phyloP scores from a whole-genome alignment of 176 grass and related monocot species.

The Ampelocalamus luodianensis region DNA sequence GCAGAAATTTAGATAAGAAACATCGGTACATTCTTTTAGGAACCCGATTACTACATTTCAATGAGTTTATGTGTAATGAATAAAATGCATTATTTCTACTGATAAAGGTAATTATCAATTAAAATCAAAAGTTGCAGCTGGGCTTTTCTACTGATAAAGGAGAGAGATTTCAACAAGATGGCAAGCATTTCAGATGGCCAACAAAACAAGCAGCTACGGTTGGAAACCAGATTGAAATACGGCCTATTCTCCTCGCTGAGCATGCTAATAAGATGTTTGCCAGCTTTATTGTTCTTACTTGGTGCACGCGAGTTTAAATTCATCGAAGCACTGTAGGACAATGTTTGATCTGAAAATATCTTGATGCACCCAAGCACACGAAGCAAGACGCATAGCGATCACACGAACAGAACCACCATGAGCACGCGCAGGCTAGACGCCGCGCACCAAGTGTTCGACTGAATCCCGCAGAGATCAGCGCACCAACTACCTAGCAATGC shows the following conservation, averaged over 20 bases:
- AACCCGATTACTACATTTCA: not conserved
- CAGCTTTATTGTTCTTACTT: not conserved
- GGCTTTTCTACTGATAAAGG: not conserved
- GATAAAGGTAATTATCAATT: not conserved
- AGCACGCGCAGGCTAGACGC: not conserved
- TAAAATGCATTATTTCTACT: not conserved
- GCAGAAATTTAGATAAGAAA: not conserved
- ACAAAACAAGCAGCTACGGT: not conserved
- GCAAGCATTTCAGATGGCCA: not conserved
- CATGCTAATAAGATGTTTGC: constrained; percentile 15
- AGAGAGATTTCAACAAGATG: constrained; percentile 14
- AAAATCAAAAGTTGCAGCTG: not conserved
- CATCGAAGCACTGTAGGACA: not conserved
- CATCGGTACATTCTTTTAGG: not conserved
- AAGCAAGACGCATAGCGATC: not conserved
- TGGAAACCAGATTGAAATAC: not conserved
- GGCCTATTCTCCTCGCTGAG: not conserved
- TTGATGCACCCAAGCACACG: not conserved
- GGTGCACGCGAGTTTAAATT: constrained; percentile 3
- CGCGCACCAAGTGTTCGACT: constrained; percentile 32
- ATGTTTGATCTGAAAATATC: not conserved
- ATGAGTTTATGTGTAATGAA: not conserved
- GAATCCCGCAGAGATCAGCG: constrained; percentile 18
- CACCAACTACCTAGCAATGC: constrained; percentile 50
- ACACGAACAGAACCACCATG: not conserved